phyloP scores from a whole-genome alignment of 176 grass and related monocot genomes.

The Aegilops longissima region DNA sequence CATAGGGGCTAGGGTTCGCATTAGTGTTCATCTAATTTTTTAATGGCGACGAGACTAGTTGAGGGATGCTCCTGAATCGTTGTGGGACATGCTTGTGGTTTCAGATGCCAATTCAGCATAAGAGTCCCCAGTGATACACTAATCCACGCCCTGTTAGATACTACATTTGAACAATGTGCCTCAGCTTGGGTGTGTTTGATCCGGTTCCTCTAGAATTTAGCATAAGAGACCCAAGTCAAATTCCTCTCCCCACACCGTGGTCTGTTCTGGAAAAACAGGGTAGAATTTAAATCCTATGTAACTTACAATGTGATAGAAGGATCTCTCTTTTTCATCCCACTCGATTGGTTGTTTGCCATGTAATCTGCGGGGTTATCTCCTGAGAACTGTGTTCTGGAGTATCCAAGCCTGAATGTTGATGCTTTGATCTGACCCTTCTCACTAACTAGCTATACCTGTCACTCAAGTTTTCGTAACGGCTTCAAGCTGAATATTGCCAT shows the following conservation, averaged over 20 bases:
- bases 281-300: constrained; percentile 15
- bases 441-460: not conserved
- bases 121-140: not conserved
- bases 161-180: not conserved
- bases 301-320: not conserved
- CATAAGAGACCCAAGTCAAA: not conserved
- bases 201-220: not conserved
- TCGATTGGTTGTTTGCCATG: not conserved
- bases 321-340: not conserved
- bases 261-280: not conserved
- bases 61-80: not conserved
- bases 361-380: not conserved
- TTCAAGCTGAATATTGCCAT: constrained; percentile 7
- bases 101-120: constrained; percentile 22
- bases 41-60: not conserved
- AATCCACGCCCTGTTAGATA: not conserved
- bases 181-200: not conserved
- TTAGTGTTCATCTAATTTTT: constrained; percentile 1
- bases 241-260: not conserved
- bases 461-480: not conserved
- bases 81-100: not conserved
- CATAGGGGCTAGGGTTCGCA: constrained; percentile 28
- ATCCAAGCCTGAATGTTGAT: constrained; percentile 26
- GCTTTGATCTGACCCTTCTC: not conserved
- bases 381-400: constrained; percentile 16